Evolutionary conservation across 345 rosid genomes (phyloP).

Genomic region (Arabidopsis suecica): DNA sequence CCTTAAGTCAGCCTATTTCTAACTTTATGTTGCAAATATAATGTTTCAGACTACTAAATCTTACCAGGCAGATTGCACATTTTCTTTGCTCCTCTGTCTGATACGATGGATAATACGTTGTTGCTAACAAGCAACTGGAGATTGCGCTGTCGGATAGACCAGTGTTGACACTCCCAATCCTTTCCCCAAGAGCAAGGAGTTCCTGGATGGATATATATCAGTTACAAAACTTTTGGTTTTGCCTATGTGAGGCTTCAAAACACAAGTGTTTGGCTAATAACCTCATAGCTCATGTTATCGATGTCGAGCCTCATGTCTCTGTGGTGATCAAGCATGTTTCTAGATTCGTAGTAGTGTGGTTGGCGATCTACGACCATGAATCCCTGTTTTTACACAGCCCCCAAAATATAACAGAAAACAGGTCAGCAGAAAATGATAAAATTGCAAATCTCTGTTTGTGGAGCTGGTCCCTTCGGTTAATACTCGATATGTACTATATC

Average conservation of each 20-base stretch:
- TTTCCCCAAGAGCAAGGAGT: slow-evolving; percentile 83
- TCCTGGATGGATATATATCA: slow-evolving; percentile 57
- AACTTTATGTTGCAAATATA: neutral
- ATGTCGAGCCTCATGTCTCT: slow-evolving; percentile 87
- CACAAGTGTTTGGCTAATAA: slow-evolving; percentile 21
- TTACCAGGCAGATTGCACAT: slow-evolving; percentile 91
- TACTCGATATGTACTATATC: slow-evolving; percentile 1
- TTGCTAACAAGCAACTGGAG: slow-evolving; percentile 62
- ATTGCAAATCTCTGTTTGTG: neutral
- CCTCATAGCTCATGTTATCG: slow-evolving; percentile 93
- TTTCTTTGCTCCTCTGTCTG: slow-evolving; percentile 56
- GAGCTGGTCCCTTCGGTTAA: neutral
- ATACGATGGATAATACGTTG: slow-evolving; percentile 47
- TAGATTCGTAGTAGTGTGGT: slow-evolving; percentile 57
- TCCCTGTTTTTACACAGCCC: slow-evolving; percentile 51
- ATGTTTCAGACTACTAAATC: slow-evolving; percentile 23
- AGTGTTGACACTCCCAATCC: slow-evolving; percentile 83
- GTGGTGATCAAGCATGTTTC: slow-evolving; percentile 69
- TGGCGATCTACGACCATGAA: slow-evolving; percentile 60
- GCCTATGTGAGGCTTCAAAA: slow-evolving; percentile 2
- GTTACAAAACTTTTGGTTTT: slow-evolving; percentile 21
- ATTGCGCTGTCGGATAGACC: slow-evolving; percentile 70
- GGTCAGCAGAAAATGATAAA: slow-evolving; percentile 2
- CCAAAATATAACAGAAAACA: slow-evolving; percentile 21
- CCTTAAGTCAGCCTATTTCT: slow-evolving; percentile 7